Evolutionary conservation across 495 filamentous ascomycete genomes (phyloP).

Genomic region (Neurospora africana): DNA sequence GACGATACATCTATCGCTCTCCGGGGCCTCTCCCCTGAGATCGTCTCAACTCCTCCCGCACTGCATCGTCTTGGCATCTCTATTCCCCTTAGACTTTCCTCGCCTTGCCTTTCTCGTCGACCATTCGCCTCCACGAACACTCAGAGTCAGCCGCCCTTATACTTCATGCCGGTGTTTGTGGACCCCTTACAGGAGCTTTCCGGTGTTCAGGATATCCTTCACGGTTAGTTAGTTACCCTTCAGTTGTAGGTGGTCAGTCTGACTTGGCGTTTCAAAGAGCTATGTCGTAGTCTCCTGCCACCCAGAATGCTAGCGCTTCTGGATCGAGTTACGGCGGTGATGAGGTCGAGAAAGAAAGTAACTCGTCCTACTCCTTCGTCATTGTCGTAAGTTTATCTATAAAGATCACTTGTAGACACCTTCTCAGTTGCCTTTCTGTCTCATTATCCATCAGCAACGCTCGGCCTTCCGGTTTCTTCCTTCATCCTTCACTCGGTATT

Average conservation of each 20-base stretch:
- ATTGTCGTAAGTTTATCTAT: not conserved
- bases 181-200: not conserved
- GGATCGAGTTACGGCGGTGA: not conserved
- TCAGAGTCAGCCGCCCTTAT: not conserved
- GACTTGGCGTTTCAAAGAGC: not conserved
- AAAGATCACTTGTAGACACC: not conserved
- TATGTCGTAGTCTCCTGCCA: not conserved
- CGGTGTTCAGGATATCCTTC: not conserved
- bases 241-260: not conserved
- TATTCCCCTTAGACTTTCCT: not conserved
- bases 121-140: not conserved
- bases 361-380: not conserved
- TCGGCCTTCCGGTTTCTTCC: constrained; percentile 17
- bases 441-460: constrained; percentile 29
- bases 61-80: not conserved
- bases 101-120: not conserved
- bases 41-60: not conserved
- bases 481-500: constrained; percentile 14
- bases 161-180: not conserved
- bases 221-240: not conserved
- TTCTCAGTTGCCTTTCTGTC: constrained; percentile 9
- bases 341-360: not conserved
- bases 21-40: not conserved
- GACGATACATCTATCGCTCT: not conserved
- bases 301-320: not conserved